Base-by-base conservation (phyloP, 176 grass and related monocot genomes). In the Hyparrhenia diplandra region DNA sequence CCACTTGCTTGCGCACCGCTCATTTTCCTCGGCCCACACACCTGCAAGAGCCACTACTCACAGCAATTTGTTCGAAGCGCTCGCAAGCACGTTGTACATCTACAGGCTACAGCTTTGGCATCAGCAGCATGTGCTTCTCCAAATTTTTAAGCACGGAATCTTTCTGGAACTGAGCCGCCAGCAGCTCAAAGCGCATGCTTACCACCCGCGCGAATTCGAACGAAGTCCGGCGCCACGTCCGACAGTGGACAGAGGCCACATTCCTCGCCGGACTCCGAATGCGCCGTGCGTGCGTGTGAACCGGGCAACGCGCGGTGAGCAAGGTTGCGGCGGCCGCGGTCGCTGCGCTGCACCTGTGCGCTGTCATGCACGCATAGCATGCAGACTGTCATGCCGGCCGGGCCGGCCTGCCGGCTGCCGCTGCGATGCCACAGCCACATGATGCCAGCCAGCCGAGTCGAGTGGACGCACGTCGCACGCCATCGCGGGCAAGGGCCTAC, bases 81-180 rank as follows among this genome's bases (percentile, higher is more conserved):
- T 54, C 51, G 20, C 18, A 21, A n/a, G 18, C 51, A 54, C 51
- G 51, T 52, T 52, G 49, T 54, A 1, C 21, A 54, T 54, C 17
- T 54, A 54, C 7, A n/a, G 18, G 51, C 51, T 21, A 54, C 51
- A 52, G 51, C 18, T 54, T 54, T 54, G 51, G 51, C 18, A 9
- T 21, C 51, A n/a, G 5, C 51, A 54, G 18, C 51, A 54, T 54
- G 51, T 54, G 51, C 2, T n/a, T 54, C 51, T 54, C n/a, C 18
- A 7, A 21, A 54, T 21, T 21, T 54, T 69, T 62, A 45, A 61
- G 57, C 14, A 4, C 35, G 77, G 77, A 46, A 86, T 42, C 60
- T 74, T 32, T 80, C 46, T 80, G 84, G 84, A 80, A 55, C 76
- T 42, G 83, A 23, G 84, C 84, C 45, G 37, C 24, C 24, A 32